Conservation (phyloP, 805 yeast species). For the Suhomyces faveliae region DNA sequence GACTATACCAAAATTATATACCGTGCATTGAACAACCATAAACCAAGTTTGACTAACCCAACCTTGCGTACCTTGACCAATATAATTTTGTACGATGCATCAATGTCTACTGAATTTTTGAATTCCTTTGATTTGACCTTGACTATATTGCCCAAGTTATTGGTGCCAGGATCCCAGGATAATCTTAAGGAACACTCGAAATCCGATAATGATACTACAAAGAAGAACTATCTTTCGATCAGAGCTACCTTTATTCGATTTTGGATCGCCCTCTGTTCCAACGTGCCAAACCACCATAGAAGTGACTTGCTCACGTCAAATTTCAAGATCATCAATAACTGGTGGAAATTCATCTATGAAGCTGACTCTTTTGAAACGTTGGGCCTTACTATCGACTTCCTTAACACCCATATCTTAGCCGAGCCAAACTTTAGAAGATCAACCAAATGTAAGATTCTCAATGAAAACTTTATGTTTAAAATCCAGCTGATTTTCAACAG, state of each 20-base stretch:
- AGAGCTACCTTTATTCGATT: conserved; percentile 61
- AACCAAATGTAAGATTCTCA: conserved; percentile 72
- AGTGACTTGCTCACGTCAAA: conserved; percentile 59
- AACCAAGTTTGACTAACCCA: conserved; percentile 62
- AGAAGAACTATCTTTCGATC: conserved; percentile 40
- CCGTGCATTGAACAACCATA: conserved; percentile 58
- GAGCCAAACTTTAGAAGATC: conserved; percentile 64
- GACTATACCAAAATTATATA: conserved; percentile 63
- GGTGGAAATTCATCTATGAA: conserved; percentile 62
- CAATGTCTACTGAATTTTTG: conserved; percentile 54
- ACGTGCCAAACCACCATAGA: conserved; percentile 54
- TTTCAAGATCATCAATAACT: conserved; percentile 54
- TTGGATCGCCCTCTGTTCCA: conserved; percentile 52
- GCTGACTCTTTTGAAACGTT: conserved; percentile 50
- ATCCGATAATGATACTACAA: conserved; percentile 12
- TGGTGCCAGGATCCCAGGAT: conserved; percentile 43
- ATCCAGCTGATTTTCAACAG: conserved; percentile 48
- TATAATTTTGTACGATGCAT: conserved; percentile 49
- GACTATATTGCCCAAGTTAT: conserved; percentile 58
- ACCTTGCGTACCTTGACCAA: conserved; percentile 55
- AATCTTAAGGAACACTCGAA: conserved; percentile 32
- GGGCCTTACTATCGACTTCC: conserved; percentile 40
- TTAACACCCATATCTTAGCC: conserved; percentile 50
- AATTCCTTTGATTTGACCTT: conserved; percentile 68
- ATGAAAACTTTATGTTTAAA: conserved; percentile 68